These are phyloP conservation scores for Salvia miltiorrhiza DNA, from an alignment of 257 asterid genomes.

Conservation along the genomic window DNA sequence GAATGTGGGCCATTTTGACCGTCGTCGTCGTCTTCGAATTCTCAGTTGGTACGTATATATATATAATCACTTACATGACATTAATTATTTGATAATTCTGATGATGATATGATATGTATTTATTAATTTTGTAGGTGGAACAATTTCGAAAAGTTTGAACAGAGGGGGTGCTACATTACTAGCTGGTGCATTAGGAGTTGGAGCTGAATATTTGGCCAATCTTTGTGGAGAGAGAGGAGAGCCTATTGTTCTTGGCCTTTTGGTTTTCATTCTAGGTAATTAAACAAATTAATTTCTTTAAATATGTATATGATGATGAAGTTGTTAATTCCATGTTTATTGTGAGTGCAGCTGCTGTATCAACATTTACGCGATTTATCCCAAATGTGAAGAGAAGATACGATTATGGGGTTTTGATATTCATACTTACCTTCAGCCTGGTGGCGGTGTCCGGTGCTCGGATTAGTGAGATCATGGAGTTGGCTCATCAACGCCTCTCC, in stretches of 20 bases:
- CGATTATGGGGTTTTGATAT: slow-evolving; percentile 67
- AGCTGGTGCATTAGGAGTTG: slow-evolving; percentile 63
- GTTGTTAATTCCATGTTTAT: too few relatives aligned
- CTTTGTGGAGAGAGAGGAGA: slow-evolving; percentile 55
- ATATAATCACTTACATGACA: neutral
- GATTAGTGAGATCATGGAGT: slow-evolving; percentile 32
- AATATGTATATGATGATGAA: too few relatives aligned
- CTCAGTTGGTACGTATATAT: slow-evolving; percentile 59
- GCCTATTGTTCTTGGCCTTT: slow-evolving; percentile 51
- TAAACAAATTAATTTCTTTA: too few relatives aligned
- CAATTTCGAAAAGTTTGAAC: slow-evolving; percentile 52
- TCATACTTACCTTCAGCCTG: slow-evolving; percentile 61
- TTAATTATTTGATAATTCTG: too few relatives aligned
- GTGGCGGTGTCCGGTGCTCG: slow-evolving; percentile 70
- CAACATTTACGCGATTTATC: slow-evolving; percentile 53
- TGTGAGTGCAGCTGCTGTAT: slow-evolving; percentile 43
- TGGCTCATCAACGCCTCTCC: slow-evolving; percentile 56
- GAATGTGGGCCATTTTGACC: slow-evolving; percentile 69
- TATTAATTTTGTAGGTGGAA: slow-evolving; percentile 65
- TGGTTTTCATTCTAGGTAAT: slow-evolving; percentile 57
- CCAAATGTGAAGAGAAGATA: slow-evolving; percentile 54
- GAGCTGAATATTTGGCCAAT: slow-evolving; percentile 58
- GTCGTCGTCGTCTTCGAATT: slow-evolving; percentile 66
- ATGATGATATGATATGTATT: too few relatives aligned
- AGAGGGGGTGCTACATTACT: slow-evolving; percentile 58